A percentile compares a stretch with the other conserved stretches of the same genome.
Conservation (phyloP, 2,329 filamentous ascomycete species). For the Moelleriella libera region DNA sequence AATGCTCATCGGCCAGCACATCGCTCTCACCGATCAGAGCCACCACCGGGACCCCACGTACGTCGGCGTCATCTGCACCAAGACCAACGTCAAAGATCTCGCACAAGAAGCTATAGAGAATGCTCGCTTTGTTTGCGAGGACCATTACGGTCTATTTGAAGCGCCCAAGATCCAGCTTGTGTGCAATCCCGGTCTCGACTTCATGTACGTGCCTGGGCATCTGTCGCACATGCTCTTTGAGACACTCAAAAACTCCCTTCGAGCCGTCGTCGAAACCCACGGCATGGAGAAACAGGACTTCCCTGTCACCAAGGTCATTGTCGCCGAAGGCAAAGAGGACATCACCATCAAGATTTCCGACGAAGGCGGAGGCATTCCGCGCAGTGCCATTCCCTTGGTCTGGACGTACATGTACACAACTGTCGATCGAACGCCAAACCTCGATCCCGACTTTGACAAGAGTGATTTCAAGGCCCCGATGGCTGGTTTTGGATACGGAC, state of each 20-base stretch:
- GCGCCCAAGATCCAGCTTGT: constrained; percentile 94
- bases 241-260: constrained; percentile 94
- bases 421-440: constrained; percentile 83
- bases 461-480: constrained; percentile 98
- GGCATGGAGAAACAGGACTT: constrained; percentile 93
- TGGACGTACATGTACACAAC: constrained; percentile 99
- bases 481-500: constrained; percentile 96
- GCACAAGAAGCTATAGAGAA: constrained; percentile 97
- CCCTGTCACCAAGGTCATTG: constrained; percentile 91
- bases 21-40: constrained; percentile 87
- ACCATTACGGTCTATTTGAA: constrained; percentile 95
- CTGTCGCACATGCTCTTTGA: constrained; percentile 99
- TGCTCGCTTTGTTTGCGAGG: constrained; percentile 96
- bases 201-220: constrained; percentile 99
- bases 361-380: constrained; percentile 88
- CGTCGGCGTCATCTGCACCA: constrained; percentile 97
- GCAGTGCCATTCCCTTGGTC: constrained; percentile 88
- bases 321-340: constrained; percentile 94
- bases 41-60: constrained; percentile 84
- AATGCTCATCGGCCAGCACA: constrained; percentile 98
- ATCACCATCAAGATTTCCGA: constrained; percentile 98
- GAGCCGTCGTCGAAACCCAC: constrained; percentile 90
- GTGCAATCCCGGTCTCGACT: constrained; percentile 85
- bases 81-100: constrained; percentile 89
- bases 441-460: constrained; percentile 97